These are phyloP conservation scores for Kazachstania taianensis DNA, from an alignment of 805 yeast genomes.

Conservation along the genomic window DNA sequence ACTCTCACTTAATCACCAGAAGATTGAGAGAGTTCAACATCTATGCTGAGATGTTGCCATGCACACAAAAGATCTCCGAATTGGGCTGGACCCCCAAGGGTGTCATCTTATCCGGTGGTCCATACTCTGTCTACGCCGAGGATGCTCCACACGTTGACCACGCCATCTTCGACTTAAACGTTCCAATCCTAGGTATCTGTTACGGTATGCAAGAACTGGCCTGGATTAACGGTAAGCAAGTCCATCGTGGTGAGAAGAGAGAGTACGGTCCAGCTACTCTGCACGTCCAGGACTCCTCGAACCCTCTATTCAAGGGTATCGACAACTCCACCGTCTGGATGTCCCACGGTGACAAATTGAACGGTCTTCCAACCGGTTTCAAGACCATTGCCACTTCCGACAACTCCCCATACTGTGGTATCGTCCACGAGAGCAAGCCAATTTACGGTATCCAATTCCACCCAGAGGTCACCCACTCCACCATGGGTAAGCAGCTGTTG, in stretches of 20 bases:
- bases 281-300: slow-evolving; percentile 53
- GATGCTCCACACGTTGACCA: slow-evolving; percentile 98
- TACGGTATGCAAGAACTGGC: slow-evolving; percentile 99
- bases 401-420: slow-evolving; percentile 94
- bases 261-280: slow-evolving; percentile 96
- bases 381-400: slow-evolving; percentile 81
- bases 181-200: slow-evolving; percentile 95
- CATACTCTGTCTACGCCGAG: slow-evolving; percentile 91
- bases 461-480: slow-evolving; percentile 96
- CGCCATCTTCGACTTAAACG: slow-evolving; percentile 79
- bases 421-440: slow-evolving; percentile 58
- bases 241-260: slow-evolving; percentile 91
- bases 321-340: slow-evolving; percentile 97
- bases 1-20: slow-evolving; percentile 92
- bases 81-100: slow-evolving; percentile 93
- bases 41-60: slow-evolving; percentile 98
- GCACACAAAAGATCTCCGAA: slow-evolving; percentile 93
- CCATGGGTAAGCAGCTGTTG: slow-evolving; percentile 77
- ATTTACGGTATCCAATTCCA: slow-evolving; percentile 97
- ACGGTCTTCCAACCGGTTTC: slow-evolving; percentile 82
- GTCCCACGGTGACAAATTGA: slow-evolving; percentile 97
- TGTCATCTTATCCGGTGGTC: slow-evolving; percentile 92
- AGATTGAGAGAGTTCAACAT: slow-evolving; percentile 96
- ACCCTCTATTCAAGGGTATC: slow-evolving; percentile 76
- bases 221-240: slow-evolving; percentile 88